phyloP scores from a whole-genome alignment of 768 basidiomycete genomes.

The Lentinula sp. region DNA sequence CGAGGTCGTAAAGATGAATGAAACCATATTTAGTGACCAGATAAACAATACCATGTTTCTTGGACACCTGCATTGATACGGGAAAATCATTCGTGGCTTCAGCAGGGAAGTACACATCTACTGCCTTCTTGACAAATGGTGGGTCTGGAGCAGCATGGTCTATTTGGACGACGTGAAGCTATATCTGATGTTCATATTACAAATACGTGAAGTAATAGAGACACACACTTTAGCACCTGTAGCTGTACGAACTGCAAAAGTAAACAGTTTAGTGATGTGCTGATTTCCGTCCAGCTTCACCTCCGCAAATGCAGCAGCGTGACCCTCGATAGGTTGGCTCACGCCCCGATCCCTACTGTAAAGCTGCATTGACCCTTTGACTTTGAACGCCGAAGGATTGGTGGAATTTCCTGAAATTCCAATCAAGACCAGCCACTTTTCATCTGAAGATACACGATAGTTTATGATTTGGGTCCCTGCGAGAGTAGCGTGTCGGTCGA shows the following conservation, averaged over 20 bases:
- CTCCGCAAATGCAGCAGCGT: conserved; percentile 94
- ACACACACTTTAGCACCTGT: conserved; percentile 87
- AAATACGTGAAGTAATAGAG: neutral
- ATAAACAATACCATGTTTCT: conserved; percentile 94
- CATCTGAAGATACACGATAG: conserved; percentile 87
- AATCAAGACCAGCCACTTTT: conserved; percentile 95
- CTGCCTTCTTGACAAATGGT: conserved; percentile 93
- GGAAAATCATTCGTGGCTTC: conserved; percentile 99
- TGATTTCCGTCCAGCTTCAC: conserved; percentile 87
- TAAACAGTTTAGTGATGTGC: conserved; percentile 83
- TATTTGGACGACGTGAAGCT: conserved; percentile 98
- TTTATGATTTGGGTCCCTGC: conserved; percentile 97
- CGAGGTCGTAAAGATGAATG: conserved; percentile 98
- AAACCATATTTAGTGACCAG: conserved; percentile 99
- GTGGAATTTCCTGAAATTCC: conserved; percentile 91
- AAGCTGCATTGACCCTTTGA: conserved; percentile 97
- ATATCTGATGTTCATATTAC: conserved; percentile 2
- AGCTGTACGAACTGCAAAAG: conserved; percentile 94
- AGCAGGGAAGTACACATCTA: conserved; percentile 98
- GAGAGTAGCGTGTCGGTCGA: conserved; percentile 94
- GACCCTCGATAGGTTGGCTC: conserved; percentile 97
- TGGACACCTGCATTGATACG: conserved; percentile 98
- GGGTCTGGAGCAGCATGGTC: conserved; percentile 92
- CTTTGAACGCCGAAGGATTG: conserved; percentile 95
- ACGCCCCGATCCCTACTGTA: conserved; percentile 91